Evolutionary conservation across 768 basidiomycete species (phyloP).

Genomic region (Lentinula aciculospora): DNA sequence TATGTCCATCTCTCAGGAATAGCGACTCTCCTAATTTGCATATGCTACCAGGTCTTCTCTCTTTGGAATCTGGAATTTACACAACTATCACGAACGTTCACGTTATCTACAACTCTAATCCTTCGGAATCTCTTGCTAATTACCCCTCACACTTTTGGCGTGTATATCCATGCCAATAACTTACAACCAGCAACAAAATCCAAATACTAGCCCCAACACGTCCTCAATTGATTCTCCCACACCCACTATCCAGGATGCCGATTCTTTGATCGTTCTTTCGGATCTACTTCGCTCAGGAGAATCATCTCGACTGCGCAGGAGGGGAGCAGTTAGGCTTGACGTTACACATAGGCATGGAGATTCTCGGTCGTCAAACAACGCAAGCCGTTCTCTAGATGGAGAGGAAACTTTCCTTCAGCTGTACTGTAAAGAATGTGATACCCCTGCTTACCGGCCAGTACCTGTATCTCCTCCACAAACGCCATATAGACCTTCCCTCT

Average conservation of each 20-base stretch:
- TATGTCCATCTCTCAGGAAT: not conserved
- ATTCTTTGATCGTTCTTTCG: constrained; percentile 66
- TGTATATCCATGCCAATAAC: not conserved
- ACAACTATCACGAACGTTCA: not conserved
- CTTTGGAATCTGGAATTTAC: not conserved
- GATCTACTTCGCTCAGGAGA: constrained; percentile 73
- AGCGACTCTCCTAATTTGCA: not conserved
- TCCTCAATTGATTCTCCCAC: not conserved
- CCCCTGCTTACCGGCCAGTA: not conserved
- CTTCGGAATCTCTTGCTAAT: not conserved
- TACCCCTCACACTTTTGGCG: too few species aligned
- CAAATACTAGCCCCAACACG: not conserved
- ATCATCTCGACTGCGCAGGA: constrained; percentile 64
- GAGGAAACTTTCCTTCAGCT: not conserved
- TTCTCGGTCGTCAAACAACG: not conserved
- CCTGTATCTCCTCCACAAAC: not conserved
- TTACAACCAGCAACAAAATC: not conserved
- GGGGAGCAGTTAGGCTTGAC: constrained; percentile 68
- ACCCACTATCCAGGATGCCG: constrained; percentile 33
- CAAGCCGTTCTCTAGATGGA: not conserved
- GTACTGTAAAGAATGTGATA: constrained; percentile 1
- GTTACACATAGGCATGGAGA: constrained; percentile 12
- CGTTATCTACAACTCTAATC: not conserved
- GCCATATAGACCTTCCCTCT: not conserved
- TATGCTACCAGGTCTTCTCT: not conserved